phyloP scores from a whole-genome alignment of 1,284 basidiomycete species.

The Pseudozyma tsukubaensis region DNA sequence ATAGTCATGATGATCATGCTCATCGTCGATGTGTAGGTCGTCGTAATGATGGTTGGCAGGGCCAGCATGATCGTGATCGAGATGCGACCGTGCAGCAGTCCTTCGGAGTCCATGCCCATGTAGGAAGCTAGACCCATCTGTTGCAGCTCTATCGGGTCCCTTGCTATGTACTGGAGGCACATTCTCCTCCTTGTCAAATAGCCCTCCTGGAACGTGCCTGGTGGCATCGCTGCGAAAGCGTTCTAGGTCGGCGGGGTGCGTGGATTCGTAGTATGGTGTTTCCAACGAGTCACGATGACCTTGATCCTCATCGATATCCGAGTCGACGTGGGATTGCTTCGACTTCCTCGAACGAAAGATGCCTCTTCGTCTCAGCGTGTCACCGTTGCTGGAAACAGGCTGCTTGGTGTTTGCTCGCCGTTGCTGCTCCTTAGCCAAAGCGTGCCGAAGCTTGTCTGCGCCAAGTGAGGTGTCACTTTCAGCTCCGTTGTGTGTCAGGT shows the following conservation, averaged over 20 bases:
- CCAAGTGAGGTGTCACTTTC: conserved; percentile 3
- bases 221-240: conserved; percentile 14
- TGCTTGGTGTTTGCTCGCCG: conserved; percentile 12
- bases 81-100: neutral
- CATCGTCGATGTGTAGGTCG: conserved; percentile 7
- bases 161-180: neutral
- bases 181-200: conserved; percentile 19
- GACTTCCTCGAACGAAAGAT: conserved; percentile 13
- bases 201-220: conserved; percentile 40
- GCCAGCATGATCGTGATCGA: conserved; percentile 1
- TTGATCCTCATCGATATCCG: conserved; percentile 19
- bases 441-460: conserved; percentile 19
- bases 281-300: neutral
- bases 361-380: conserved; percentile 17
- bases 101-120: neutral
- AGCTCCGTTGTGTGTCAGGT: neutral
- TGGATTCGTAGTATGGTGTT: conserved; percentile 11
- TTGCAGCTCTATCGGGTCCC: neutral
- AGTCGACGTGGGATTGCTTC: conserved; percentile 6
- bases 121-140: neutral
- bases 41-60: conserved; percentile 6
- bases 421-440: conserved; percentile 27
- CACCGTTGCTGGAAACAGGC: conserved; percentile 14
- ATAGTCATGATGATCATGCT: conserved; percentile 11
- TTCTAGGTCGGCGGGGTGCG: conserved; percentile 9